Conservation (phyloP, 306 rosid species). For the Abrus pulchellus region DNA sequence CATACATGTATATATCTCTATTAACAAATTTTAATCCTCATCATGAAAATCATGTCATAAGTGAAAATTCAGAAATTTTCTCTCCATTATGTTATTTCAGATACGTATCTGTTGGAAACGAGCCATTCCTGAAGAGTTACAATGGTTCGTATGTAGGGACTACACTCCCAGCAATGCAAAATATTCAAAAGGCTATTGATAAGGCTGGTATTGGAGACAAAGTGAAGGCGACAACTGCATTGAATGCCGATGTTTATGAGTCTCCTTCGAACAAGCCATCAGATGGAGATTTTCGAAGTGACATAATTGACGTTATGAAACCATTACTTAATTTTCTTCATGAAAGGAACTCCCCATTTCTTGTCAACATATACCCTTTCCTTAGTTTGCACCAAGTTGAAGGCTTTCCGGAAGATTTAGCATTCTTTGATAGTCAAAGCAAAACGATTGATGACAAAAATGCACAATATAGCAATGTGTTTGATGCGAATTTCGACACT, state of each 20-base stretch:
- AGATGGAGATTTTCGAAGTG: slow-evolving; percentile 62
- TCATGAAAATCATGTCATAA: no score
- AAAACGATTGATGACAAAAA: slow-evolving; percentile 55
- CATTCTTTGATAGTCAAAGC: slow-evolving; percentile 60
- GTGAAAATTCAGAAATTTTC: not conserved
- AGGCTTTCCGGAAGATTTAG: slow-evolving; percentile 63
- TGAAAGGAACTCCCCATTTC: slow-evolving; percentile 58
- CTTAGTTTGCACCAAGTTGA: slow-evolving; percentile 64
- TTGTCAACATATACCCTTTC: slow-evolving; percentile 89
- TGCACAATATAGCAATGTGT: slow-evolving; percentile 60
- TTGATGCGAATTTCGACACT: slow-evolving; percentile 82
- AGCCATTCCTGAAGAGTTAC: slow-evolving; percentile 72
- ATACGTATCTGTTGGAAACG: slow-evolving; percentile 84
- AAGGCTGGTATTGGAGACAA: slow-evolving; percentile 62
- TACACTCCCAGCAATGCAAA: slow-evolving; percentile 73
- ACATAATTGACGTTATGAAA: slow-evolving; percentile 48
- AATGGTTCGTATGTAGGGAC: slow-evolving; percentile 48
- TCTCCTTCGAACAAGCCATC: slow-evolving; percentile 71
- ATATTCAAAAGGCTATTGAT: slow-evolving; percentile 72
- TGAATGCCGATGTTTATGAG: slow-evolving; percentile 80
- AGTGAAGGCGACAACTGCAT: slow-evolving; percentile 68
- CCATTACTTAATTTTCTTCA: slow-evolving; percentile 55
- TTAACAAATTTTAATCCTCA: no score
- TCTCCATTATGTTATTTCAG: slow-evolving; percentile 43
- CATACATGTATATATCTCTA: no score